Conservation (phyloP, 768 basidiomycete genomes). For the Mycena maculata region DNA sequence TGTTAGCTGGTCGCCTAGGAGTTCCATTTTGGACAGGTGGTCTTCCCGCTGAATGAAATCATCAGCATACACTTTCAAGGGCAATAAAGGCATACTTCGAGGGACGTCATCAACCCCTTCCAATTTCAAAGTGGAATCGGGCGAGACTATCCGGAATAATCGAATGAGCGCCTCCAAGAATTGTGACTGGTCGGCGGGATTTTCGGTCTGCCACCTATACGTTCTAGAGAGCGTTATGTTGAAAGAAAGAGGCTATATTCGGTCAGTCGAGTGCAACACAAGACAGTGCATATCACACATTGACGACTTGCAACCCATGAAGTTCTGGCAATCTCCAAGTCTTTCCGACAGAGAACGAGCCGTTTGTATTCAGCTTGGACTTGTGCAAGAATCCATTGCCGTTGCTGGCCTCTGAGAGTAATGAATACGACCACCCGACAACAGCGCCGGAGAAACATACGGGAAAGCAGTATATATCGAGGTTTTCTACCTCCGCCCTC, state of each 20-base stretch:
- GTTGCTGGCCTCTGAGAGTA: slow-evolving; percentile 63
- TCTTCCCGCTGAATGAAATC: slow-evolving; percentile 29
- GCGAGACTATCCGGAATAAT: slow-evolving; percentile 64
- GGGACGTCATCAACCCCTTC: slow-evolving; percentile 62
- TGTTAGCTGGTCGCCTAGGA: slow-evolving; percentile 33
- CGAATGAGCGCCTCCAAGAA: slow-evolving; percentile 79
- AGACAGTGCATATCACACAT: slow-evolving; percentile 60
- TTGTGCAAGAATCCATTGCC: slow-evolving; percentile 89
- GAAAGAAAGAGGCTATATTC: slow-evolving; percentile 68
- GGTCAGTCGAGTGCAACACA: slow-evolving; percentile 11
- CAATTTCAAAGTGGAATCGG: slow-evolving; percentile 61
- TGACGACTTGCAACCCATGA: slow-evolving; percentile 78
- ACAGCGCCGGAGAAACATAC: slow-evolving; percentile 61
- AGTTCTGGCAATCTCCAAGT: slow-evolving; percentile 92
- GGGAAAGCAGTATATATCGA: slow-evolving; percentile 89
- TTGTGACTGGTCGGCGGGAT: slow-evolving; percentile 71
- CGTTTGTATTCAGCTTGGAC: slow-evolving; percentile 94
- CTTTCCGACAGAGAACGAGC: slow-evolving; percentile 96
- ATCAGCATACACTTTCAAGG: not conserved
- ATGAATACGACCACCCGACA: slow-evolving; percentile 9
- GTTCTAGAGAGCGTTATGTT: slow-evolving; percentile 89
- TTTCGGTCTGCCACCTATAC: slow-evolving; percentile 92
- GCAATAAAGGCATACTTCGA: slow-evolving; percentile 45
- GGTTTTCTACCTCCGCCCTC: slow-evolving; percentile 84
- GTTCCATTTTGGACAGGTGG: slow-evolving; percentile 38